A percentile compares a stretch with the other conserved stretches of the same genome.
These are phyloP conservation scores for Mucor saturninus DNA, from an alignment of 371 early-diverging fungal genomes.

Conservation along the genomic window DNA sequence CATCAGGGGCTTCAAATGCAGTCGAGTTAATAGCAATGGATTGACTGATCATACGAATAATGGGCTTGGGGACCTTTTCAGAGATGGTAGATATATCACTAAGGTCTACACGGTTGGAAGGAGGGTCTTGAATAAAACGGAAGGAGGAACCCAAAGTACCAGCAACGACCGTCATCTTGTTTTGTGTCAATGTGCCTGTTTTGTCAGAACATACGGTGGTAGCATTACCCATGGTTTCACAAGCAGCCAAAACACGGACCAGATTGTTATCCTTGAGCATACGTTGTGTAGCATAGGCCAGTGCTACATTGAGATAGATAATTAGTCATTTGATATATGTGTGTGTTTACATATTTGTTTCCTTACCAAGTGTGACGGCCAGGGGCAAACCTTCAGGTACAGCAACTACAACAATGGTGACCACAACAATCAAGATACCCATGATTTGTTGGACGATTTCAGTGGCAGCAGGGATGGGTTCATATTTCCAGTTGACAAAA, in stretches of 20 bases:
- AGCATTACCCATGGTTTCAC: slow-evolving; percentile 95
- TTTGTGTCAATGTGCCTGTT: slow-evolving; percentile 90
- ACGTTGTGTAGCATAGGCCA: slow-evolving; percentile 76
- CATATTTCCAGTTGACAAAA: slow-evolving; percentile 49
- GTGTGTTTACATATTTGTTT: not conserved
- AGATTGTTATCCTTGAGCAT: slow-evolving; percentile 93
- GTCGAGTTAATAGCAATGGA: slow-evolving; percentile 82
- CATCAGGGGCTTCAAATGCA: slow-evolving; percentile 75
- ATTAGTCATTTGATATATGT: too few relatives aligned
- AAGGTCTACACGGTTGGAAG: slow-evolving; percentile 40
- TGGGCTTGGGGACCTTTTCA: slow-evolving; percentile 41
- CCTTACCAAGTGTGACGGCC: slow-evolving; percentile 68
- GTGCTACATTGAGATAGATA: slow-evolving; percentile 45
- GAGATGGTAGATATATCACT: slow-evolving; percentile 38
- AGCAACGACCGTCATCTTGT: slow-evolving; percentile 89
- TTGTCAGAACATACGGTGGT: slow-evolving; percentile 93
- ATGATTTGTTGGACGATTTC: slow-evolving; percentile 60
- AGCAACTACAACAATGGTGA: slow-evolving; percentile 82
- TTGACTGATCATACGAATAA: slow-evolving; percentile 59
- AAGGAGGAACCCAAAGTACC: slow-evolving; percentile 62
- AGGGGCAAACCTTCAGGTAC: slow-evolving; percentile 84
- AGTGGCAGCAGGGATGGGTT: slow-evolving; percentile 37
- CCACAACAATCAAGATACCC: slow-evolving; percentile 69
- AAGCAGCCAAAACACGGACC: slow-evolving; percentile 87
- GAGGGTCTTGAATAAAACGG: slow-evolving; percentile 44